These are phyloP conservation scores for Cutaneotrichosporon sp. DNA, from an alignment of 1,284 basidiomycete genomes.

Conservation along the genomic window DNA sequence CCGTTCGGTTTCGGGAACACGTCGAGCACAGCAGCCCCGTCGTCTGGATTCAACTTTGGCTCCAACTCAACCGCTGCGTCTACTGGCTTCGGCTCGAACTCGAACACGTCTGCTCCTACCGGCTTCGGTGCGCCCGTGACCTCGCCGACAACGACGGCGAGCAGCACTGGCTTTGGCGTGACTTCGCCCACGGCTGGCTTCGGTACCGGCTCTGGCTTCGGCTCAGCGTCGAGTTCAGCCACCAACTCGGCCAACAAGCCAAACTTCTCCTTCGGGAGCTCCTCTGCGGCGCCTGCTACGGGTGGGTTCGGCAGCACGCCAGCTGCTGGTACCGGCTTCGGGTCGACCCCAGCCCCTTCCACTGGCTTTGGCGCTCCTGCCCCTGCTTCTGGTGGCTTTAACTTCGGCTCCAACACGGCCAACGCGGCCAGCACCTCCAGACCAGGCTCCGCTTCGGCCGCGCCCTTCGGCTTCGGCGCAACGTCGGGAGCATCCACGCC, in stretches of 20 bases:
- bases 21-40: slow-evolving; percentile 3
- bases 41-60: slow-evolving; percentile 8
- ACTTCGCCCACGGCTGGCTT: background rate
- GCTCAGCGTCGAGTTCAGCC: background rate
- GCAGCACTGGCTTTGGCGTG: slow-evolving; percentile 3
- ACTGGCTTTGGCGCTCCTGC: background rate
- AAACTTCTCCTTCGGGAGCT: slow-evolving; percentile 14
- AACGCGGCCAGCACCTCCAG: background rate
- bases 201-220: slow-evolving; percentile 1
- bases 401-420: background rate
- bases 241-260: slow-evolving; percentile 12
- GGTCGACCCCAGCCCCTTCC: background rate
- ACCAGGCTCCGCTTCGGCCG: background rate
- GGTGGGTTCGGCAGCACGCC: slow-evolving; percentile 8
- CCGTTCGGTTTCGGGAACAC: slow-evolving; percentile 10
- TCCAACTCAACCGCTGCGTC: background rate
- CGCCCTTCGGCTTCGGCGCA: slow-evolving; percentile 3
- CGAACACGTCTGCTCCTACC: background rate
- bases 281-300: background rate
- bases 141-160: slow-evolving; percentile 4
- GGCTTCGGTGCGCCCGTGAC: slow-evolving; percentile 9
- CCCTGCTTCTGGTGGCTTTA: background rate
- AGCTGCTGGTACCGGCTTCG: slow-evolving; percentile 1
- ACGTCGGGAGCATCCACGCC: slow-evolving; percentile 7
- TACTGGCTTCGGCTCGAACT: background rate